phyloP scores from a whole-genome alignment of 2,329 filamentous ascomycete genomes.

The Albifimbria verrucaria region DNA sequence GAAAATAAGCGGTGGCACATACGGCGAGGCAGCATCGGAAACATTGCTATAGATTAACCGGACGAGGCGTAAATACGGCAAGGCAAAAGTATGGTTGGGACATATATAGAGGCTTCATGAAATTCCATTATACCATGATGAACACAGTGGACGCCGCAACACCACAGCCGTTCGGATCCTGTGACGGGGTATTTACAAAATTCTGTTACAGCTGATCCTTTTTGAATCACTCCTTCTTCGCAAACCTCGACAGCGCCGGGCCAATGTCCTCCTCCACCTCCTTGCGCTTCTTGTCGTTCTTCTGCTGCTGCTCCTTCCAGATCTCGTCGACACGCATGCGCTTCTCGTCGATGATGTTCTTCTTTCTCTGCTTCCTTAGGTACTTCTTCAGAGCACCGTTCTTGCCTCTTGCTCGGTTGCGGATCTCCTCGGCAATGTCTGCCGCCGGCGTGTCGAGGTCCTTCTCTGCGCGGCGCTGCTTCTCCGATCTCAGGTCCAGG shows the following conservation, averaged over 20 bases:
- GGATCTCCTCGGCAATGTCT: slow-evolving; percentile 57
- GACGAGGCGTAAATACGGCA: background rate
- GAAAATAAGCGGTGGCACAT: too few species aligned
- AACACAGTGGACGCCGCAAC: slow-evolving; percentile 2
- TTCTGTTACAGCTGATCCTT: slow-evolving; percentile 20
- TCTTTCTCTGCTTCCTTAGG: slow-evolving; percentile 84
- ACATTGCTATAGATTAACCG: background rate
- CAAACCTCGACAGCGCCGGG: slow-evolving; percentile 83
- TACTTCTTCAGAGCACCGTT: slow-evolving; percentile 87
- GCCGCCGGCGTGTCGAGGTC: slow-evolving; percentile 70
- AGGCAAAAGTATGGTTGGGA: background rate
- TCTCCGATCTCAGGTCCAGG: slow-evolving; percentile 75
- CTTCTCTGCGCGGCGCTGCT: slow-evolving; percentile 72
- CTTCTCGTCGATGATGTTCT: slow-evolving; percentile 96
- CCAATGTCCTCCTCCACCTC: slow-evolving; percentile 73
- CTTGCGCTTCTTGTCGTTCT: slow-evolving; percentile 58
- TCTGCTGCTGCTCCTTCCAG: slow-evolving; percentile 67
- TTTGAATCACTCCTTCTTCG: slow-evolving; percentile 57
- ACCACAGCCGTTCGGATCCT: background rate
- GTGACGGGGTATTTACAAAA: background rate
- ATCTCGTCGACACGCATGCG: slow-evolving; percentile 81
- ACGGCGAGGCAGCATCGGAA: background rate
- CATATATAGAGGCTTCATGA: background rate
- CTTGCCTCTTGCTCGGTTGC: slow-evolving; percentile 81
- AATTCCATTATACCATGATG: background rate